A percentile compares a stretch with the other conserved stretches of the same genome.
These are phyloP conservation scores for Tothia fuscella DNA, from an alignment of 2,329 filamentous ascomycete genomes.

Conservation along the genomic window DNA sequence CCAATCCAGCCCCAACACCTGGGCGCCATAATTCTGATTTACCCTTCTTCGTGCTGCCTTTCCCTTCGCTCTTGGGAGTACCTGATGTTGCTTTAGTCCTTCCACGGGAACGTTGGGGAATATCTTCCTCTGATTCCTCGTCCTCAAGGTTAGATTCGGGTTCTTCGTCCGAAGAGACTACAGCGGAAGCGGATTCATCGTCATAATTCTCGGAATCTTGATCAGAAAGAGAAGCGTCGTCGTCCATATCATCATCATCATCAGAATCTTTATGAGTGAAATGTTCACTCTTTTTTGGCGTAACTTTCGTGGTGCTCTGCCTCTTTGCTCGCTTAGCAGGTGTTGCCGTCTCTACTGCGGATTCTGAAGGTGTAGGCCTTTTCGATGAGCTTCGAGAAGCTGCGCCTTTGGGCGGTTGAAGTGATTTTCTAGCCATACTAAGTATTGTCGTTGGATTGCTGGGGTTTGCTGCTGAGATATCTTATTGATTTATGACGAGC, in stretches of 20 bases:
- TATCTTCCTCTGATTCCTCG: constrained; percentile 16
- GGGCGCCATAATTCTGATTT: constrained; percentile 40
- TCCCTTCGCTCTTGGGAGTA: constrained; percentile 13
- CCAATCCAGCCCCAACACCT: constrained; percentile 42
- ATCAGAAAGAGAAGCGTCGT: constrained; percentile 17
- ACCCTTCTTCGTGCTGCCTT: constrained; percentile 14
- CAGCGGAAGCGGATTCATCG: too few relatives aligned
- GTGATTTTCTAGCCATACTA: constrained; percentile 24
- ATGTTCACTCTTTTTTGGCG: constrained; percentile 22
- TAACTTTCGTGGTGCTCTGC: constrained; percentile 12
- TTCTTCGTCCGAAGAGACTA: constrained; percentile 17
- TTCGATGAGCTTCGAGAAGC: constrained; percentile 23
- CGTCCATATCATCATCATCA: constrained; percentile 29
- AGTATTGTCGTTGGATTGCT: too few relatives aligned
- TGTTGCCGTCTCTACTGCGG: constrained; percentile 23
- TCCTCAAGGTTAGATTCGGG: constrained; percentile 16
- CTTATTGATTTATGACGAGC: too few relatives aligned
- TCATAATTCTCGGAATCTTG: constrained; percentile 15
- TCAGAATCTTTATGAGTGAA: constrained; percentile 25
- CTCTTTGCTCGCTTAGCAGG: constrained; percentile 17
- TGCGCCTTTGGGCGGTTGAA: constrained; percentile 14
- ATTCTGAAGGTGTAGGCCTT: constrained; percentile 20
- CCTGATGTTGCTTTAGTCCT: constrained; percentile 12
- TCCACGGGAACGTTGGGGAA: constrained; percentile 18
- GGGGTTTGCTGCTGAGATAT: too few relatives aligned